Evolutionary conservation across 257 asterid species (phyloP).

Genomic region (Nyctanthes arbortristis): DNA sequence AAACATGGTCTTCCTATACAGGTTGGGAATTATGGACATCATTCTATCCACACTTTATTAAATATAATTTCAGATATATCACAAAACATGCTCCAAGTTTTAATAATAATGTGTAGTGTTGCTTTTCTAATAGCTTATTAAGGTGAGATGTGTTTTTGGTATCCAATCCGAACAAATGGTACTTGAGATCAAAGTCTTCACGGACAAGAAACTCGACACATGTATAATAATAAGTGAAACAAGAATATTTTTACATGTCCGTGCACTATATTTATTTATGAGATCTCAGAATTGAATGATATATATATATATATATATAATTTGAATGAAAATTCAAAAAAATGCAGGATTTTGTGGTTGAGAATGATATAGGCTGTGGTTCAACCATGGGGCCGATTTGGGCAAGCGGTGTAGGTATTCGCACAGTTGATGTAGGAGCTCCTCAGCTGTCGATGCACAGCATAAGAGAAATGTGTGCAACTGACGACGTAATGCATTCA

Average conservation of each 20-base stretch:
- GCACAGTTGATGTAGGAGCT: conserved; percentile 87
- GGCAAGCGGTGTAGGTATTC: conserved; percentile 91
- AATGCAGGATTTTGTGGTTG: conserved; percentile 83
- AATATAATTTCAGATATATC: too few relatives aligned
- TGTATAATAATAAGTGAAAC: too few relatives aligned
- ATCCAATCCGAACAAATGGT: too few relatives aligned
- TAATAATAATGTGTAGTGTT: too few relatives aligned
- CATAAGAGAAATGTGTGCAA: conserved; percentile 93
- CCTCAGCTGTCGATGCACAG: conserved; percentile 98
- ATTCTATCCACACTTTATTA: too few relatives aligned
- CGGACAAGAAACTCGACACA: too few relatives aligned
- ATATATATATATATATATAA: too few relatives aligned
- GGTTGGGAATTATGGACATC: conserved; percentile 48
- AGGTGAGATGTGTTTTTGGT: too few relatives aligned
- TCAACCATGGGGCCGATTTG: conserved; percentile 94
- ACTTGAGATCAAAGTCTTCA: too few relatives aligned
- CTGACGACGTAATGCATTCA: conserved; percentile 81
- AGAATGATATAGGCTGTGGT: conserved; percentile 88
- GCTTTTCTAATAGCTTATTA: too few relatives aligned
- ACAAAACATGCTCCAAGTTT: too few relatives aligned
- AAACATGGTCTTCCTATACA: conserved; percentile 80
- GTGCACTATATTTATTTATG: not conserved
- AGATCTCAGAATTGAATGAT: not conserved
- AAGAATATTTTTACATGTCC: not conserved
- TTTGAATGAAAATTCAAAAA: not conserved